These are phyloP conservation scores for Spongiforma sp. DNA, from an alignment of 1,284 basidiomycete species.

Conservation along the genomic window DNA sequence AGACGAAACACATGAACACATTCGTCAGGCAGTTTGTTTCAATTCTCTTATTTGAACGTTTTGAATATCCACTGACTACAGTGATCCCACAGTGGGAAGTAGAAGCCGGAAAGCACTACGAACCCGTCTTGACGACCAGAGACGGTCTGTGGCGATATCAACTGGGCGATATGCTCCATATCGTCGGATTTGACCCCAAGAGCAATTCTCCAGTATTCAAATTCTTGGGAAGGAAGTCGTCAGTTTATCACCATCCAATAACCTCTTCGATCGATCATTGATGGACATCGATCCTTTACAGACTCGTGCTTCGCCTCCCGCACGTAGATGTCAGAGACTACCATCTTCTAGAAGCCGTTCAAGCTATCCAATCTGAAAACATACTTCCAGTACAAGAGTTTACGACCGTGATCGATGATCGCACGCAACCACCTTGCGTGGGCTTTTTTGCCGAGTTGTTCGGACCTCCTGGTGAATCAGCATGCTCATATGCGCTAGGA, in stretches of 20 bases:
- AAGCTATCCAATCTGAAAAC: conserved; percentile 1
- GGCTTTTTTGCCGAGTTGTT: conserved; percentile 27
- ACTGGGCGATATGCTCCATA: conserved; percentile 23
- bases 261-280: background rate
- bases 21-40: conserved; percentile 21
- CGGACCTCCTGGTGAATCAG: conserved; percentile 13
- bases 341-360: conserved; percentile 13
- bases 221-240: conserved; percentile 20
- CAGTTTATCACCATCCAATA: background rate
- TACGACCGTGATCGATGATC: conserved; percentile 19
- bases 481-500: too few species aligned
- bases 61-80: background rate
- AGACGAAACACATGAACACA: conserved; percentile 13
- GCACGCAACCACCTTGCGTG: conserved; percentile 5
- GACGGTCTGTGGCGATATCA: conserved; percentile 33
- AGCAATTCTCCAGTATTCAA: conserved; percentile 16
- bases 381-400: conserved; percentile 21
- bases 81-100: conserved; percentile 25
- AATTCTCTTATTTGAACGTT: background rate
- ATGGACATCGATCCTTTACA: conserved; percentile 2
- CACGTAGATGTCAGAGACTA: conserved; percentile 10
- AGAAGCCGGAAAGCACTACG: conserved; percentile 23
- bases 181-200: conserved; percentile 20
- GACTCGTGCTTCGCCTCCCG: conserved; percentile 14
- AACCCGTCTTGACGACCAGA: conserved; percentile 25